Base-by-base conservation (phyloP, 2,329 filamentous ascomycete genomes). In the Penicillium sp. region DNA sequence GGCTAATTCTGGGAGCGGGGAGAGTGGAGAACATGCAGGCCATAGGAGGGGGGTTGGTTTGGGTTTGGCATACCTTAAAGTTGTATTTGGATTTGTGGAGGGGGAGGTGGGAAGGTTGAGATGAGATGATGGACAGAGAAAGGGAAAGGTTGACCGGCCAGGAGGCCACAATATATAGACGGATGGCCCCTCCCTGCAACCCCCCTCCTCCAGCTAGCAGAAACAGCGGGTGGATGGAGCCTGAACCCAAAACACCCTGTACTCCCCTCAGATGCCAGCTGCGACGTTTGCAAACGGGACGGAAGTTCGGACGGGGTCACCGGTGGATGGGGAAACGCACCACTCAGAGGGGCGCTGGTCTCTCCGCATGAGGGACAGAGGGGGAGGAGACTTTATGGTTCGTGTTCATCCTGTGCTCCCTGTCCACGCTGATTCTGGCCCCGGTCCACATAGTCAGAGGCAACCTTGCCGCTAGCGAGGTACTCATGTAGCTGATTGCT, bases 301-400 rank as follows among this genome's bases (percentile, higher is more conserved):
- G 37, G 37, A 10, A 15, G 13, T 26, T 26, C 30, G 44, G 42
- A 47, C 52, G 51, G 51, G 42, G 43, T 26, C 7, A 23, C 43
- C 43, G 49, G 50, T 43, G 41, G 54, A 56, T 50, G 49, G 51
- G 49, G 54, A 34, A 55, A 30, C 23, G 41, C 45, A 42, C 51
- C 54, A 56, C 46, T 55, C 49, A 52, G 12, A 18, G 33, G 10
- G 7, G 13, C 10, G 26, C 30, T n/a, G 21, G n/a, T 47, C 48
- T 61, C 58, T 59, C 58, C 58, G 58, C 58, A 61, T 41, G 58
- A 61, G 56, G 58, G 54, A 59, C 53, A 47, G 51, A 49, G 50
- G 49, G 51, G 50, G 36, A 48, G 48, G 27, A 44, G 32, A 42
- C n/a, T 32, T 13, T 20, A 21, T 51, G 47, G 48, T 48, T 55